phyloP scores from a whole-genome alignment of 139 green algal genomes.

The Chlorella sp. region DNA sequence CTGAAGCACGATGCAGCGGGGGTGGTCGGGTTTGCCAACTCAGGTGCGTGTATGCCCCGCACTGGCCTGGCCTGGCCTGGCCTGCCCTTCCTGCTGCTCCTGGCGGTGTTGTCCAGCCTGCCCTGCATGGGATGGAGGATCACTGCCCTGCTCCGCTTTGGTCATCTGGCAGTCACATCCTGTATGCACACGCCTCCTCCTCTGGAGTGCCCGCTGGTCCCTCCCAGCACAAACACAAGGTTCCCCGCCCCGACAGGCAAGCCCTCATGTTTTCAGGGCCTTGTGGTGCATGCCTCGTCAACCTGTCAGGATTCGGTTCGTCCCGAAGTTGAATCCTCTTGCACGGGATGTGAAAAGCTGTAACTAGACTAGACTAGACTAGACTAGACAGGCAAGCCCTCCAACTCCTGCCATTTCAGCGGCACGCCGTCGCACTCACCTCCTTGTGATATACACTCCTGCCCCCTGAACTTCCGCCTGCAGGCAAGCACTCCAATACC shows the following conservation, averaged over 20 bases:
- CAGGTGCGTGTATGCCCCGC: neutral
- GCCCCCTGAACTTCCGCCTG: neutral
- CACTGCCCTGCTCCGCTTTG: too few species aligned
- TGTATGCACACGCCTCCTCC: too few species aligned
- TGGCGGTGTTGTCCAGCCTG: neutral
- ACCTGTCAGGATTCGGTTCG: too few species aligned
- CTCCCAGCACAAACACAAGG: too few species aligned
- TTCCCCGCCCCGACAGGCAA: neutral
- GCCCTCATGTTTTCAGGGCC: too few species aligned
- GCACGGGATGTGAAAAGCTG: too few species aligned
- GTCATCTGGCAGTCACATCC: too few species aligned
- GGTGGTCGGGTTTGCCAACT: slow-evolving; percentile 85
- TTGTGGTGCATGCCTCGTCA: too few species aligned
- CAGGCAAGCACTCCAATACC: slow-evolving; percentile 90
- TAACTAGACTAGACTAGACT: neutral
- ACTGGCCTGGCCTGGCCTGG: neutral
- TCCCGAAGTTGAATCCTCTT: too few species aligned
- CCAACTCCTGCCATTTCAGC: too few species aligned
- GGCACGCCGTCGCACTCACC: too few species aligned
- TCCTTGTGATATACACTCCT: neutral
- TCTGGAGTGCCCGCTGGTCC: neutral
- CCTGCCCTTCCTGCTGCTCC: neutral
- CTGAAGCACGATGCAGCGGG: slow-evolving; percentile 77
- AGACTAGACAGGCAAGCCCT: too few species aligned
- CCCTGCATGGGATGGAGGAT: neutral